Percentiles rank a stretch among this genome's conserved stretches.
phyloP scores from a whole-genome alignment of 106 monocot species.

The Posidonia australis region DNA sequence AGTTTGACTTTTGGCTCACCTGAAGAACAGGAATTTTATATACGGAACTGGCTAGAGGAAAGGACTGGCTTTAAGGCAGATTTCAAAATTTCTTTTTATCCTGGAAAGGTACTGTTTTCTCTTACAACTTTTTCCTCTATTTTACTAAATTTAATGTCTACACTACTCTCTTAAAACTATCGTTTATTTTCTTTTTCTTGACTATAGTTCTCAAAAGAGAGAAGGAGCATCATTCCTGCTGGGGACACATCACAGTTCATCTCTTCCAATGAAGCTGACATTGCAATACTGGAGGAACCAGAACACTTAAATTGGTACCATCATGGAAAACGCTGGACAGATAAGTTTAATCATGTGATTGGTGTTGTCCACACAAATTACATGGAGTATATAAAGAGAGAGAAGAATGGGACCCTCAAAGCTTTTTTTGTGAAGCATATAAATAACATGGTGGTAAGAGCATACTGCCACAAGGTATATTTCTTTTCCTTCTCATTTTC shows the following conservation, averaged over 20 bases:
- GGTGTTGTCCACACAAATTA: constrained; percentile 99
- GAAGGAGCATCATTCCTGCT: constrained; percentile 91
- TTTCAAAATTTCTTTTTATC: constrained; percentile 98
- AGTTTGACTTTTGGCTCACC: constrained; percentile 64
- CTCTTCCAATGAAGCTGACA: constrained; percentile 82
- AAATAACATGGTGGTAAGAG: constrained; percentile 80
- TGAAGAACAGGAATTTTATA: constrained; percentile 90
- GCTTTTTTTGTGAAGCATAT: constrained; percentile 95
- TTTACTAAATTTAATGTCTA: background rate
- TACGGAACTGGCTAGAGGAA: constrained; percentile 86
- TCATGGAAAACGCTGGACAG: constrained; percentile 97
- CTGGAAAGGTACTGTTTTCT: constrained; percentile 66
- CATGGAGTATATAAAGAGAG: constrained; percentile 95
- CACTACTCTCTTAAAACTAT: background rate
- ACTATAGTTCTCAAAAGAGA: constrained; percentile 78
- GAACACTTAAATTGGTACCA: constrained; percentile 99
- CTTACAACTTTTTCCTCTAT: background rate
- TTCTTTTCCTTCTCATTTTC: background rate
- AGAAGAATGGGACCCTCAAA: constrained; percentile 89
- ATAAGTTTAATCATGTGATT: constrained; percentile 94
- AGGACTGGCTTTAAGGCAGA: constrained; percentile 80
- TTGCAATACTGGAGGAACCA: constrained; percentile 95
- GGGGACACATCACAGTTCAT: constrained; percentile 95
- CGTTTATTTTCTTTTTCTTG: constrained; percentile 4
- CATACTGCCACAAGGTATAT: constrained; percentile 90